Evolutionary conservation across 2,329 filamentous ascomycete species (phyloP).

Genomic region (Coniochaeta pulveracea): DNA sequence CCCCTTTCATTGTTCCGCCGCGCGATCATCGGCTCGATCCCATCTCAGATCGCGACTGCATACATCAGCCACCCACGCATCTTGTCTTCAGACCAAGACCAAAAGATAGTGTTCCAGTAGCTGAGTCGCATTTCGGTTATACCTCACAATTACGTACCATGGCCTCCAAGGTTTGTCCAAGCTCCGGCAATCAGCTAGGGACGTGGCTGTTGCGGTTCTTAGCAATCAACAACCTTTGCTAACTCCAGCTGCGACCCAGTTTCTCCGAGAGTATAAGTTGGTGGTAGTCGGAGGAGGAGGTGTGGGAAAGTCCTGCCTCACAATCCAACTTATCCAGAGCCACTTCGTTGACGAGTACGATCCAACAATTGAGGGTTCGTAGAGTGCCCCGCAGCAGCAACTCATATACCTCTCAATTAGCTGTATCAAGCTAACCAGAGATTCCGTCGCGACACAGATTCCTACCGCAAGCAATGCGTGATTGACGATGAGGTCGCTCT

Average conservation of each 20-base stretch:
- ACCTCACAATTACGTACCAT: constrained; percentile 17
- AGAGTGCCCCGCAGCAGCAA: constrained; percentile 2
- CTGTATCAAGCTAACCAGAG: background rate
- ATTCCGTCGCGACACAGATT: constrained; percentile 49
- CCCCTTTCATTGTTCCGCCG: constrained; percentile 2
- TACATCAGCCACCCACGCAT: background rate
- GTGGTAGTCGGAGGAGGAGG: constrained; percentile 97
- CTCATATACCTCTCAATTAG: background rate
- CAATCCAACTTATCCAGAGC: constrained; percentile 89
- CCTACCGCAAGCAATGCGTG: constrained; percentile 98
- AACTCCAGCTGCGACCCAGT: constrained; percentile 36
- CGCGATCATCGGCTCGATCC: too few relatives aligned
- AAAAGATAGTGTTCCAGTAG: background rate
- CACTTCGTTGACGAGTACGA: constrained; percentile 99
- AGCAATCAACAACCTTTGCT: constrained; percentile 7
- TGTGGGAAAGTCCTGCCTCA: constrained; percentile 98
- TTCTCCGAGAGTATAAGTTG: constrained; percentile 85
- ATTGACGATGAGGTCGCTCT: constrained; percentile 97
- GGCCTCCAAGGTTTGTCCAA: constrained; percentile 25
- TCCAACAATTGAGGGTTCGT: constrained; percentile 91
- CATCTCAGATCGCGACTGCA: too few relatives aligned
- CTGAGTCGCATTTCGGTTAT: constrained; percentile 6
- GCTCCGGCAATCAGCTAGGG: background rate
- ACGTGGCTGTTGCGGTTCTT: background rate
- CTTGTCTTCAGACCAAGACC: background rate